phyloP scores from a whole-genome alignment of 192 early-diverging fungal genomes.

The Linnemannia hyalina region DNA sequence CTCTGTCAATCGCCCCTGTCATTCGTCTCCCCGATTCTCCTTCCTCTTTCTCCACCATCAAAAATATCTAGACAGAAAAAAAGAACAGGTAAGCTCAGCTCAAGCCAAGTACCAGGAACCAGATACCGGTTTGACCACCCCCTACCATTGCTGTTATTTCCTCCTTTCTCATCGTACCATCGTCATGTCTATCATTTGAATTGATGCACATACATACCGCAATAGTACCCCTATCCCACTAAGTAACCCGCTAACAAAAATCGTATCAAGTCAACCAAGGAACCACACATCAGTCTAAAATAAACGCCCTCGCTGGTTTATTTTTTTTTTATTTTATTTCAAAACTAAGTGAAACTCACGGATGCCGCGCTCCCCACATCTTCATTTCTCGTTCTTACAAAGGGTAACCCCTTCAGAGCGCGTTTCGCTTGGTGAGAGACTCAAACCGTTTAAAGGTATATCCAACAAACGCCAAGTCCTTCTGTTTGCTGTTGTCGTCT shows the following conservation, averaged over 20 bases:
- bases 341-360: background rate
- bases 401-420: conserved; percentile 15
- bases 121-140: background rate
- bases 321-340: background rate
- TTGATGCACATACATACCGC: no score
- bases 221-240: no score
- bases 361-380: no score
- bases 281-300: no score
- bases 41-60: no score
- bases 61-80: background rate
- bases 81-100: background rate
- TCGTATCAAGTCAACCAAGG: no score
- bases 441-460: conserved; percentile 98
- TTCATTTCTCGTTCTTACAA: background rate
- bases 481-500: conserved; percentile 71
- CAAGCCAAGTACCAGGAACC: background rate
- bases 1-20: no score
- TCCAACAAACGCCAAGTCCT: conserved; percentile 97
- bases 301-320: no score
- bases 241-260: no score
- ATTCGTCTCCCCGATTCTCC: no score
- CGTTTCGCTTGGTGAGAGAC: conserved; percentile 79
- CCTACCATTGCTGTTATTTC: background rate
- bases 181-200: background rate
- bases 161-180: background rate